A percentile compares a stretch with the other conserved stretches of the same genome.
Conservation (phyloP, 495 filamentous ascomycete species). For the Rusavskia elegans region DNA sequence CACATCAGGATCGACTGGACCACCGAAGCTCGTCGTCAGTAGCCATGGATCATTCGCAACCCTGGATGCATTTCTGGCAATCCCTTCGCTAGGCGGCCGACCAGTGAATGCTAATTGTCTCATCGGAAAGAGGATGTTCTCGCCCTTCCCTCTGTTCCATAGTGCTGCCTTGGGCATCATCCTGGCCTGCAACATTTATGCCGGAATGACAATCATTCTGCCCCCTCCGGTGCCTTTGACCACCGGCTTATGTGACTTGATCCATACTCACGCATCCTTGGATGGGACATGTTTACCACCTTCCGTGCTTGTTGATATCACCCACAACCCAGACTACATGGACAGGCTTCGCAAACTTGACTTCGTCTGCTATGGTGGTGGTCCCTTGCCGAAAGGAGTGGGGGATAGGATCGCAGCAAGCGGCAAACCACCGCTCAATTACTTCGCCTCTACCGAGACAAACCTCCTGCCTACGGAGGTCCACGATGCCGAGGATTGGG, state of each 20-base stretch:
- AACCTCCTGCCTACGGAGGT: conserved; percentile 16
- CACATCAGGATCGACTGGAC: conserved; percentile 29
- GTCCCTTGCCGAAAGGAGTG: conserved; percentile 5
- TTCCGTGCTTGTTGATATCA: conserved; percentile 5
- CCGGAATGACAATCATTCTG: too few relatives aligned
- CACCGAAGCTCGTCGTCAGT: conserved; percentile 26
- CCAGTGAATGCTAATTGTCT: background rate
- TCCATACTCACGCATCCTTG: background rate
- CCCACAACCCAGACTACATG: conserved; percentile 7
- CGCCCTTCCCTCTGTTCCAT: conserved; percentile 6
- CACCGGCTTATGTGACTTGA: too few relatives aligned
- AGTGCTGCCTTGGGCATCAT: background rate
- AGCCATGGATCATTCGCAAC: conserved; percentile 13
- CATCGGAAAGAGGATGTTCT: conserved; percentile 4
- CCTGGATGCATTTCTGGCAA: conserved; percentile 3
- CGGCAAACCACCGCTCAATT: conserved; percentile 11
- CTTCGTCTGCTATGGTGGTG: conserved; percentile 9
- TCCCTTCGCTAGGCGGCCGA: conserved; percentile 1
- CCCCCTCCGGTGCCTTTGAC: too few relatives aligned
- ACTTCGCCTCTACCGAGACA: conserved; percentile 19
- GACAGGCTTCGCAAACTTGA: conserved; percentile 1
- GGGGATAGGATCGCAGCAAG: conserved; percentile 13
- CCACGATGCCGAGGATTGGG: conserved; percentile 26
- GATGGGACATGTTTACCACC: conserved; percentile 1
- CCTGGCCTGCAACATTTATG: background rate